A percentile compares a stretch with the other conserved stretches of the same genome.
These are phyloP conservation scores for Chrysanthemum makinoi DNA, from an alignment of 129 eudicot genomes.

Conservation along the genomic window DNA sequence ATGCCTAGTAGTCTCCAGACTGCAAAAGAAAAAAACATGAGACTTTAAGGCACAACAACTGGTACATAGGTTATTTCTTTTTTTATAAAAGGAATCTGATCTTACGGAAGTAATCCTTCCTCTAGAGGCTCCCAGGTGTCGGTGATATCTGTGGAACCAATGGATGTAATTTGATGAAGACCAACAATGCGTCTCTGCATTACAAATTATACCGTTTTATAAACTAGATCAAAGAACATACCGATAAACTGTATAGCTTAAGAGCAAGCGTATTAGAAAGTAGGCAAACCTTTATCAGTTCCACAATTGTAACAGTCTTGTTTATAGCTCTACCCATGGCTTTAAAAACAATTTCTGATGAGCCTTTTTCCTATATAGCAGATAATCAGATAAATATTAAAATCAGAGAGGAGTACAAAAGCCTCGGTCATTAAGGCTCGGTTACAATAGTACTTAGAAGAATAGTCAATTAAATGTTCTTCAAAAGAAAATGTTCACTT, in stretches of 20 bases:
- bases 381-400: neutral
- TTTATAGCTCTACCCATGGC: constrained; percentile 99
- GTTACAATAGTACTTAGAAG: neutral
- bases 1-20: constrained; percentile 87
- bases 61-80: neutral
- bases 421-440: neutral
- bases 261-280: neutral
- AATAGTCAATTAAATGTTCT: neutral
- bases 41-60: neutral
- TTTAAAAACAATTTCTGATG: constrained; percentile 83
- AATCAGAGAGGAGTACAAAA: neutral
- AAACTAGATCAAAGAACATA: neutral
- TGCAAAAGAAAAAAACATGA: constrained; percentile 24
- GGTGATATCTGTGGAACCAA: constrained; percentile 85
- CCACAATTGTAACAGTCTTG: constrained; percentile 96
- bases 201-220: neutral
- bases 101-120: constrained; percentile 99
- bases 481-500: neutral
- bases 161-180: constrained; percentile 88
- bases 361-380: constrained; percentile 71
- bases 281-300: constrained; percentile 73
- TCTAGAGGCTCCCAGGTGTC: constrained; percentile 99
- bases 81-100: neutral
- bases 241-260: neutral
- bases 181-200: constrained; percentile 92